These are phyloP conservation scores for Gossypium mustelinum DNA, from an alignment of 345 rosid species.

Conservation along the genomic window DNA sequence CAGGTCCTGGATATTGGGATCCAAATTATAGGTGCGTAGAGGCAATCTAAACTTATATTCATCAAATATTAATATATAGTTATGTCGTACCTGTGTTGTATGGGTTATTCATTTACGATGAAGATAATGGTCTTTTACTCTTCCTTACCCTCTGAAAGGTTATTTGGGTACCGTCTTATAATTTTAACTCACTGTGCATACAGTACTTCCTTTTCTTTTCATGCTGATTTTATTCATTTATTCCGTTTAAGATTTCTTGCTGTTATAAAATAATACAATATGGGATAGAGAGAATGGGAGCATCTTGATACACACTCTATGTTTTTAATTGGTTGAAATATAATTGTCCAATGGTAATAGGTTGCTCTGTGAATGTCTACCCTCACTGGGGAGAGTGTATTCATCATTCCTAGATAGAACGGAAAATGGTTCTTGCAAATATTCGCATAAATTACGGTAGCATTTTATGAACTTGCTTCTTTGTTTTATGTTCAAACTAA, in stretches of 20 bases:
- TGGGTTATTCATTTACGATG: background rate
- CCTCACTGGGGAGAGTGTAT: background rate
- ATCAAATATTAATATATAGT: conserved; percentile 1
- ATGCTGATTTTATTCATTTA: too few relatives aligned
- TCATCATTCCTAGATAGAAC: background rate
- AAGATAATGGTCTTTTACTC: background rate
- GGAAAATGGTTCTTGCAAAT: background rate
- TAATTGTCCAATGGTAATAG: background rate
- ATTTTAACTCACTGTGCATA: too few relatives aligned
- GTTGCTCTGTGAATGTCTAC: background rate
- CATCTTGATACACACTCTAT: background rate
- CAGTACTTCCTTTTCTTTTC: too few relatives aligned
- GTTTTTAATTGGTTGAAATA: background rate
- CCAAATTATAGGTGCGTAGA: conserved; percentile 81
- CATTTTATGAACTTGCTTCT: background rate
- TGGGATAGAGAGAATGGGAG: background rate
- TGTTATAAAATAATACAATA: background rate
- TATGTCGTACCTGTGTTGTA: conserved; percentile 2
- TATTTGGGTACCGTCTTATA: background rate
- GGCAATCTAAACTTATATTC: background rate
- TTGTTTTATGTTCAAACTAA: background rate
- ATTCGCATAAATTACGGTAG: background rate
- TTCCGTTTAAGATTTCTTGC: too few relatives aligned
- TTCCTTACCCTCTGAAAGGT: background rate
- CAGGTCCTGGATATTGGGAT: conserved; percentile 98